These are phyloP conservation scores for Hippophae tibetana DNA, from an alignment of 306 rosid species.

Conservation along the genomic window DNA sequence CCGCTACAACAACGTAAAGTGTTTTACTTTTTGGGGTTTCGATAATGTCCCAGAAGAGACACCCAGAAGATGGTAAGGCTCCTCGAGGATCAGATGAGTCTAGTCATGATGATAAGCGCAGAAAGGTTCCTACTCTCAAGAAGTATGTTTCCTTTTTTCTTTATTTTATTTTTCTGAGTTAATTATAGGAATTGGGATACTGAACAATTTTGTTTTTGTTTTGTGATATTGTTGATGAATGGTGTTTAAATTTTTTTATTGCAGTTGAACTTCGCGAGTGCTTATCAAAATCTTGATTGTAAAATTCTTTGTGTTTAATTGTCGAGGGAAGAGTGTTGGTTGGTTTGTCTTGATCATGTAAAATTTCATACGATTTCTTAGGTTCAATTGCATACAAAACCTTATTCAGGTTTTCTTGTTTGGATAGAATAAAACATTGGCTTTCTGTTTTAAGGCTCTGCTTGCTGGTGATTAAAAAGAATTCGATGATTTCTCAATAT, in stretches of 20 bases:
- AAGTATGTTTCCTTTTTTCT: constrained; percentile 19
- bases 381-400: too few species aligned
- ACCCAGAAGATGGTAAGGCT: constrained; percentile 57
- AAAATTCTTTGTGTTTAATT: too few species aligned
- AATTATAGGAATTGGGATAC: background rate
- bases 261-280: too few species aligned
- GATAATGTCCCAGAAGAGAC: constrained; percentile 77
- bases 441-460: background rate
- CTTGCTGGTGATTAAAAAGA: background rate
- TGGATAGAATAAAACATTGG: background rate
- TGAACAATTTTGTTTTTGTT: too few species aligned
- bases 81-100: constrained; percentile 29
- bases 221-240: too few species aligned
- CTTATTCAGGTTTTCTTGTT: too few species aligned
- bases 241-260: too few species aligned
- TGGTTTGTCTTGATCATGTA: too few species aligned
- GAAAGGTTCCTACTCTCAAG: constrained; percentile 40
- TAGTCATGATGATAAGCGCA: constrained; percentile 57
- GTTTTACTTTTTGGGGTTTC: constrained; percentile 5
- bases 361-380: too few species aligned
- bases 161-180: background rate
- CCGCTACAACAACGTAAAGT: constrained; percentile 3
- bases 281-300: too few species aligned
- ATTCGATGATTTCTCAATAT: background rate
- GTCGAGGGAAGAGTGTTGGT: too few species aligned